Conservation (phyloP, 1,284 basidiomycete genomes). For the Moniliophthora roreri region DNA sequence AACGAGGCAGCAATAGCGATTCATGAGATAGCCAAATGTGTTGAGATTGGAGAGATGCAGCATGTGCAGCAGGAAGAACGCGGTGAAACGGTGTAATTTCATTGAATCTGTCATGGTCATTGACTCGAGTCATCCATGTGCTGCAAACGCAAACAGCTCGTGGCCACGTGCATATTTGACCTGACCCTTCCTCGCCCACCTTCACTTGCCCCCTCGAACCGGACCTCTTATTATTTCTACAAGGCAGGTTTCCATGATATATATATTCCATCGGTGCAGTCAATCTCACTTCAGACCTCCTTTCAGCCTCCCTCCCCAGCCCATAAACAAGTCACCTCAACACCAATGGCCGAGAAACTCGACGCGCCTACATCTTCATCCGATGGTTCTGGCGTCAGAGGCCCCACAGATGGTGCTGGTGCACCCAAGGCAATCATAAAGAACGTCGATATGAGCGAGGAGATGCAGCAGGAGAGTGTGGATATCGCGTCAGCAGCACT, state of each 20-base stretch:
- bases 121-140: not conserved
- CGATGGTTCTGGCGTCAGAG: constrained; percentile 45
- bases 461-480: constrained; percentile 93
- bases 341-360: constrained; percentile 61
- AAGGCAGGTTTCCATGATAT: not conserved
- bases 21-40: not conserved
- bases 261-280: not conserved
- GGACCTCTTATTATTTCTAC: no score
- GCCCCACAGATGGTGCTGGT: constrained; percentile 31
- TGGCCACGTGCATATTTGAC: no score
- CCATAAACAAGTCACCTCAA: not conserved
- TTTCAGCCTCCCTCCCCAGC: no score
- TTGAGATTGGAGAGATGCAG: not conserved
- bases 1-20: no score
- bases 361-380: constrained; percentile 57
- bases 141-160: not conserved
- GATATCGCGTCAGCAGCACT: constrained; percentile 85
- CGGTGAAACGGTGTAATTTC: not conserved
- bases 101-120: not conserved
- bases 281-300: not conserved
- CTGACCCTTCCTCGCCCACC: no score
- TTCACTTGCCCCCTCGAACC: not conserved
- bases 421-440: constrained; percentile 88
- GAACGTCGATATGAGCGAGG: constrained; percentile 95
- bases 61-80: constrained; percentile 2